Conservation (phyloP, 2,329 filamentous ascomycete species). For the Ceratocystis lukuohia region DNA sequence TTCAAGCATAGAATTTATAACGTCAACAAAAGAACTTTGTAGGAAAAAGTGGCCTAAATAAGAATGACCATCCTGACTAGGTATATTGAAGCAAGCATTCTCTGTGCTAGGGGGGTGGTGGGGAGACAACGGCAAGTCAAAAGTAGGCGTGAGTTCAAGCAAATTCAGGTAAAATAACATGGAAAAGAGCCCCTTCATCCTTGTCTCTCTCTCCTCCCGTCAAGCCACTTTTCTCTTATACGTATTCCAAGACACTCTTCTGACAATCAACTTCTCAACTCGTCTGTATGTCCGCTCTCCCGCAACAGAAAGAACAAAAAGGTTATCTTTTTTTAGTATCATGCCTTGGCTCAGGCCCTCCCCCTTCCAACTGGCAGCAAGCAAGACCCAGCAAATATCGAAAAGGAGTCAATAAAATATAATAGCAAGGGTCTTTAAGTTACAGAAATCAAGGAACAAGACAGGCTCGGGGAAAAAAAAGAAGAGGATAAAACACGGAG, state of each 20-base stretch:
- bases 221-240: not conserved
- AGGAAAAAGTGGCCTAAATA: not conserved
- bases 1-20: too few relatives aligned
- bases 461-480: not conserved
- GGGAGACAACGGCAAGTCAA: not conserved
- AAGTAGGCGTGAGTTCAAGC: not conserved
- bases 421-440: not conserved
- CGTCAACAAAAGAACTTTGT: slow-evolving; percentile 3
- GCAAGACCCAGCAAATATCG: not conserved
- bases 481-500: slow-evolving; percentile 4
- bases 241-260: slow-evolving; percentile 1
- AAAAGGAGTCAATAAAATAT: not conserved
- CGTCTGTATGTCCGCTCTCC: not conserved
- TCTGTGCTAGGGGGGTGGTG: not conserved
- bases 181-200: not conserved
- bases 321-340: slow-evolving; percentile 5
- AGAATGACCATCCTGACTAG: not conserved
- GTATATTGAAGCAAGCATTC: not conserved
- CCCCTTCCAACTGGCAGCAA: not conserved
- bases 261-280: slow-evolving; percentile 5
- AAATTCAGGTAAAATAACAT: not conserved
- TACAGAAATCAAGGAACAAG: slow-evolving; percentile 1
- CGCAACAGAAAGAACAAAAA: not conserved
- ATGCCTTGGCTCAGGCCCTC: not conserved
- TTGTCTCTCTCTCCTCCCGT: not conserved